A percentile compares a stretch with the other conserved stretches of the same genome.
phyloP scores from a whole-genome alignment of 108 stramenopile genomes.

The Chaetoceros muelleri region DNA sequence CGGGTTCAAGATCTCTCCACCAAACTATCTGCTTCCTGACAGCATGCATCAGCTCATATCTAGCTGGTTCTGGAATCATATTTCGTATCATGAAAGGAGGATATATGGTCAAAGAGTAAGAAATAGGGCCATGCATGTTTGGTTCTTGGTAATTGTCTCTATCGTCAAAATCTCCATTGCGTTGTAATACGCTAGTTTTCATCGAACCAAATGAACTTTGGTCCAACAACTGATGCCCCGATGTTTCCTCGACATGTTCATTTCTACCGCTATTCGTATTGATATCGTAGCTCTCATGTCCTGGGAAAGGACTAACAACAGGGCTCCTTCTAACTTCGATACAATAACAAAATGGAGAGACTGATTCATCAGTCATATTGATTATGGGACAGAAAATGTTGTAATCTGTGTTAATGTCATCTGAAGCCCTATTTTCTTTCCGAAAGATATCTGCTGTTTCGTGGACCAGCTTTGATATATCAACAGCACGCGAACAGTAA shows the following conservation, averaged over 20 bases:
- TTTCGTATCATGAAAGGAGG: constrained; percentile 92
- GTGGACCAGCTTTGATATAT: constrained; percentile 71
- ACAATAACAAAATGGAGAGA: constrained; percentile 72
- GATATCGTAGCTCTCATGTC: not conserved
- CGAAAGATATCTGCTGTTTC: constrained; percentile 64
- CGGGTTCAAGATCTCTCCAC: constrained; percentile 78
- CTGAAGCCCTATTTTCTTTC: constrained; percentile 17
- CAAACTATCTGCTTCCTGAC: constrained; percentile 60
- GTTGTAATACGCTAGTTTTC: no score
- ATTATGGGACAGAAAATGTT: constrained; percentile 68
- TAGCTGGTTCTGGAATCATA: constrained; percentile 75
- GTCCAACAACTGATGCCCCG: no score
- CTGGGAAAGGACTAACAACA: constrained; percentile 16
- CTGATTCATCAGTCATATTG: constrained; percentile 10
- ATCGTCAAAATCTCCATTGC: no score
- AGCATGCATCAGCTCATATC: constrained; percentile 88
- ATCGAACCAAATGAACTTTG: no score
- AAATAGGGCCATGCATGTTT: constrained; percentile 56
- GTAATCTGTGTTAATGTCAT: constrained; percentile 50
- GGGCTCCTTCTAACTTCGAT: constrained; percentile 81
- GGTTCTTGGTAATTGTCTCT: constrained; percentile 5
- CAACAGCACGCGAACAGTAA: constrained; percentile 59
- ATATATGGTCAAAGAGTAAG: constrained; percentile 79
- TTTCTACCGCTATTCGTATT: not conserved
- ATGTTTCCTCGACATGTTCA: no score